phyloP scores from a whole-genome alignment of 805 yeast species.

The Ogataea minuta region DNA sequence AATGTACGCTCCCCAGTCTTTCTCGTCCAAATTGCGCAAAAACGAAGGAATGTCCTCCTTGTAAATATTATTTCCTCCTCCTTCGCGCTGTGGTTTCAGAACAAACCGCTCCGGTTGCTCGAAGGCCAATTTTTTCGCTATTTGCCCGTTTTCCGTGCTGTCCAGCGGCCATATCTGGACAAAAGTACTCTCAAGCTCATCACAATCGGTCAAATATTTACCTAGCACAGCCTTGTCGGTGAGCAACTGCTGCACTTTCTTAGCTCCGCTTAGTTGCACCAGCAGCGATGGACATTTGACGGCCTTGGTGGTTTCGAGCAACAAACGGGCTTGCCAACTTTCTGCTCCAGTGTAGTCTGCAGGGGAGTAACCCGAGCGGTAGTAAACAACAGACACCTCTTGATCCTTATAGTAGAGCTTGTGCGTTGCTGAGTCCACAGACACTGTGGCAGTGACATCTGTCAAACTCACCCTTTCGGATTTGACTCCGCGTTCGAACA shows the following conservation, averaged over 20 bases:
- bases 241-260: slow-evolving; percentile 87
- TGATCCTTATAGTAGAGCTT: slow-evolving; percentile 52
- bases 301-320: slow-evolving; percentile 72
- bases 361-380: slow-evolving; percentile 87
- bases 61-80: slow-evolving; percentile 96
- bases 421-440: slow-evolving; percentile 45
- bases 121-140: slow-evolving; percentile 66
- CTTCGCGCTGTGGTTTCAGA: slow-evolving; percentile 96
- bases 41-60: slow-evolving; percentile 80
- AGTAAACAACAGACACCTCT: slow-evolving; percentile 87
- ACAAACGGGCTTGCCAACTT: slow-evolving; percentile 77
- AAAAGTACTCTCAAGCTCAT: slow-evolving; percentile 56
- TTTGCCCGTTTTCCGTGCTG: slow-evolving; percentile 55
- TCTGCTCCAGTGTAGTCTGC: slow-evolving; percentile 62
- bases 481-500: slow-evolving; percentile 54
- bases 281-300: slow-evolving; percentile 88
- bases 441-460: slow-evolving; percentile 47
- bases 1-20: slow-evolving; percentile 86
- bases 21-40: slow-evolving; percentile 54
- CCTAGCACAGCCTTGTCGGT: slow-evolving; percentile 52
- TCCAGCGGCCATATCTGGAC: slow-evolving; percentile 89
- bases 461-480: slow-evolving; percentile 68
- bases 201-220: slow-evolving; percentile 39
- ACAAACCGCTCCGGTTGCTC: slow-evolving; percentile 71
- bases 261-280: slow-evolving; percentile 90